These are phyloP conservation scores for Pilasporangium apinafurcum DNA, from an alignment of 352 stramenopile species.

Conservation along the genomic window DNA sequence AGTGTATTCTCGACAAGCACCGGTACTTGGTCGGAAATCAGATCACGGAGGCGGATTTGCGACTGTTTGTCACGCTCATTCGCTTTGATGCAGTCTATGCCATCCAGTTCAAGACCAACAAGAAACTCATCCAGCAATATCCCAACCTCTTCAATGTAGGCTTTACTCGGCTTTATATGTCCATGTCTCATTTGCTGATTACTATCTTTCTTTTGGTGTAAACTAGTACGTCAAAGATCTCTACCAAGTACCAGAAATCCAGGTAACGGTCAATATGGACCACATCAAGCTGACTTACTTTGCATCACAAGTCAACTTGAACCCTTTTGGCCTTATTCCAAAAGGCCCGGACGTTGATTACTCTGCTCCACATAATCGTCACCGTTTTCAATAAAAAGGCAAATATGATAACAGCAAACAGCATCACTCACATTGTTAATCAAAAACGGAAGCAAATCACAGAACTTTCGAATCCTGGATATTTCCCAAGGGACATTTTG, in stretches of 20 bases:
- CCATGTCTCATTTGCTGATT: neutral
- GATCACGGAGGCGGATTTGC: slow-evolving; percentile 16
- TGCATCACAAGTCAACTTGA: slow-evolving; percentile 61
- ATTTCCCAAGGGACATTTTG: no score
- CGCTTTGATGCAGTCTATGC: slow-evolving; percentile 20
- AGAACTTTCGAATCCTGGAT: no score
- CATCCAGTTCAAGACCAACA: slow-evolving; percentile 25
- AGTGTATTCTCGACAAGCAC: slow-evolving; percentile 5
- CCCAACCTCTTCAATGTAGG: slow-evolving; percentile 21
- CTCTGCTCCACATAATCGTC: slow-evolving; percentile 13
- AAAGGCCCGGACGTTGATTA: slow-evolving; percentile 19
- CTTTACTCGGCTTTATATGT: neutral
- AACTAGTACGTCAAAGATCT: slow-evolving; percentile 21
- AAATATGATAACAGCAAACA: no score
- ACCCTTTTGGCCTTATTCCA: slow-evolving; percentile 75
- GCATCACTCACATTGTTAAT: no score
- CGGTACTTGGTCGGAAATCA: slow-evolving; percentile 7
- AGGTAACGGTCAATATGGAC: slow-evolving; percentile 65
- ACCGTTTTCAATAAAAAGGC: slow-evolving; percentile 1
- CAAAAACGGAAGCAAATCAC: no score
- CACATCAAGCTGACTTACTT: slow-evolving; percentile 90
- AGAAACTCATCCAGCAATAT: slow-evolving; percentile 26
- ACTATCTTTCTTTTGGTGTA: neutral
- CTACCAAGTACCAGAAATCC: slow-evolving; percentile 67
- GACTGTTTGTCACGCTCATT: slow-evolving; percentile 13